A percentile compares a stretch with the other conserved stretches of the same genome.
phyloP scores from a whole-genome alignment of 257 asterid genomes.

The Ophiorrhiza pumila region DNA sequence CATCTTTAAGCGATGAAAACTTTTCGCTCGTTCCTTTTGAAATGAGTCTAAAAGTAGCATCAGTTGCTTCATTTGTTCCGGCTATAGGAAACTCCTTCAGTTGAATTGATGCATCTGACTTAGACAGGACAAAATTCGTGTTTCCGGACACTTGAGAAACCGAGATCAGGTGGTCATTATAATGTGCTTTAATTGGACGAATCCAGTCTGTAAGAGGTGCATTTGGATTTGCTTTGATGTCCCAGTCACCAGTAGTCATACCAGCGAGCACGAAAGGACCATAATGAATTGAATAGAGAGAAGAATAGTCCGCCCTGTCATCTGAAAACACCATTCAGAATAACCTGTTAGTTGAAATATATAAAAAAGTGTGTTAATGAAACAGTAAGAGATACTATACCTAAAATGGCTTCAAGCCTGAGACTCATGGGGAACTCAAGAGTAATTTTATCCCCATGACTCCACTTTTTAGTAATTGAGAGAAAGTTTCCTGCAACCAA shows the following conservation, averaged over 20 bases:
- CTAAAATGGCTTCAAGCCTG: constrained; percentile 74
- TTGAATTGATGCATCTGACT: constrained; percentile 37
- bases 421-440: constrained; percentile 57
- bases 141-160: constrained; percentile 52
- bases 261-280: constrained; percentile 93
- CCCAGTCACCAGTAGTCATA: constrained; percentile 59
- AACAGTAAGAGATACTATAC: constrained; percentile 20
- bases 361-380: neutral
- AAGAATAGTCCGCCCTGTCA: constrained; percentile 59
- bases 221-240: constrained; percentile 39
- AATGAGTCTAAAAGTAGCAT: constrained; percentile 56
- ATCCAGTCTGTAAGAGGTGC: constrained; percentile 47
- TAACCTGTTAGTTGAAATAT: constrained; percentile 6
- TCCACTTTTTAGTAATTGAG: constrained; percentile 49
- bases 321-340: constrained; percentile 34
- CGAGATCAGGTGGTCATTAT: constrained; percentile 50
- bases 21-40: constrained; percentile 7
- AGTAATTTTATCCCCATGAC: constrained; percentile 47
- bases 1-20: constrained; percentile 27
- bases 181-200: constrained; percentile 42
- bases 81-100: constrained; percentile 43
- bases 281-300: constrained; percentile 63
- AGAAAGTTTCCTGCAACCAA: constrained; percentile 62
- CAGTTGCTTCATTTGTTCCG: constrained; percentile 52
- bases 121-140: constrained; percentile 31